Evolutionary conservation across 352 stramenopile genomes (phyloP).

Genomic region (Phytophthora melonis): DNA sequence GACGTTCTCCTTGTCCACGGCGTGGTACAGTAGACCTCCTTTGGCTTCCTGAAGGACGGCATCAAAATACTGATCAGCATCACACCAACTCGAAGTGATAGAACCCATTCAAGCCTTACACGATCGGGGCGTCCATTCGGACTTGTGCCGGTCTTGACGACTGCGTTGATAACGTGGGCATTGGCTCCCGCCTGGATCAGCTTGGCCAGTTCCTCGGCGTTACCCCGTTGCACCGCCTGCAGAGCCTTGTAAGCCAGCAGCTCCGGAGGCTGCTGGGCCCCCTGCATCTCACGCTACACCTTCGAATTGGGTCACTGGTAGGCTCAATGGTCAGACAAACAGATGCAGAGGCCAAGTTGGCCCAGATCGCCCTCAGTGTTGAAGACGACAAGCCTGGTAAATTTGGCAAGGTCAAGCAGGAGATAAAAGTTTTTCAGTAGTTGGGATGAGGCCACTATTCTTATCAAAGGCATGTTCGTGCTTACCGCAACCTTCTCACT

Average conservation of each 20-base stretch:
- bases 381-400: slow-evolving; percentile 17
- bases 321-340: neutral
- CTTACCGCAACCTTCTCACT: neutral
- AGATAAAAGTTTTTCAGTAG: slow-evolving; percentile 6
- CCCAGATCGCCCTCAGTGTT: slow-evolving; percentile 2
- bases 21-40: slow-evolving; percentile 35
- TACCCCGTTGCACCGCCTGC: slow-evolving; percentile 38
- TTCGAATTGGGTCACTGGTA: neutral
- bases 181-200: slow-evolving; percentile 40
- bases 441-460: slow-evolving; percentile 6
- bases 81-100: neutral
- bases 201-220: slow-evolving; percentile 38
- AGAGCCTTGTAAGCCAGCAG: slow-evolving; percentile 40
- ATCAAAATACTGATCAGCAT: neutral
- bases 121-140: slow-evolving; percentile 37
- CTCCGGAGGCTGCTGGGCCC: slow-evolving; percentile 22
- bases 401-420: neutral
- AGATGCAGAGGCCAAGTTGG: neutral
- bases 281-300: slow-evolving; percentile 21
- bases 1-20: slow-evolving; percentile 40
- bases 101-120: slow-evolving; percentile 13
- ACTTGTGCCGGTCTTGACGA: slow-evolving; percentile 41
- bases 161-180: slow-evolving; percentile 42
- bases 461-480: slow-evolving; percentile 15
- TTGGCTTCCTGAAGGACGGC: slow-evolving; percentile 31